Base-by-base conservation (phyloP, 2,329 filamentous ascomycete species). In the Trichoderma koningiopsis region DNA sequence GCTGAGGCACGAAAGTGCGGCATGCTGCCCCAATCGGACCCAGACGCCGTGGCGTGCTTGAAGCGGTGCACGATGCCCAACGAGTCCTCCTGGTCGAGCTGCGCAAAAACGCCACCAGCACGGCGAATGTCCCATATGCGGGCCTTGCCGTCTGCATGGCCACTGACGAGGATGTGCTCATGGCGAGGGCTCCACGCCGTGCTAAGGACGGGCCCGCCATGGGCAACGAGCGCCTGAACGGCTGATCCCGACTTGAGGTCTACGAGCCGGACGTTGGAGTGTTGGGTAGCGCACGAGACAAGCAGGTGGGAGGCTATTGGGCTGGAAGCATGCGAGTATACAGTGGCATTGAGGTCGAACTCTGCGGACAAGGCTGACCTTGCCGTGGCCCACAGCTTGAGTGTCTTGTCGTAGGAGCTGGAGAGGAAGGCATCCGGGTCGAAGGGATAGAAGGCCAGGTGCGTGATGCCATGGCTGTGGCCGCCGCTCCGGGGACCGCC, bases 91-190 rank as follows among this genome's bases (percentile, higher is more conserved):
- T 93, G 89, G 76, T 97, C 92, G 1, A 98, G 84, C 52, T 91
- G 86, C 0, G 90, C 93, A 37, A 98, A 83, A 24, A 91, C 88
- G 7, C 90, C 90, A 24, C 91, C 91, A 35, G 92, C 92, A 37
- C 92, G 89, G 4, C 95, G 87, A 31, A 97, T 87, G 77, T 98
- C 95, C 90, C 95, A 98, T 43, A 97, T 83, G 27, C 94, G 88
- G 2, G 94, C 89, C 11, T 89, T 91, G 24, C 94, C 94, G 76
- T 98, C 94, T 0, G 90, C 88, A n/a, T 93, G 92, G 0, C 92
- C 93, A 62, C 92, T 95, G 11, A 91, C 92, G 3, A 98, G 86
- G 4, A 96, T 83, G 75, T 97, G 88, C 58, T 94, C 92, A 59
- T 91, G 85, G 5, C 88, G 87, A 0, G 94, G 94, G 68, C 92